phyloP scores from a whole-genome alignment of 2,329 filamentous ascomycete species.

The Sporothrix mexicana region DNA sequence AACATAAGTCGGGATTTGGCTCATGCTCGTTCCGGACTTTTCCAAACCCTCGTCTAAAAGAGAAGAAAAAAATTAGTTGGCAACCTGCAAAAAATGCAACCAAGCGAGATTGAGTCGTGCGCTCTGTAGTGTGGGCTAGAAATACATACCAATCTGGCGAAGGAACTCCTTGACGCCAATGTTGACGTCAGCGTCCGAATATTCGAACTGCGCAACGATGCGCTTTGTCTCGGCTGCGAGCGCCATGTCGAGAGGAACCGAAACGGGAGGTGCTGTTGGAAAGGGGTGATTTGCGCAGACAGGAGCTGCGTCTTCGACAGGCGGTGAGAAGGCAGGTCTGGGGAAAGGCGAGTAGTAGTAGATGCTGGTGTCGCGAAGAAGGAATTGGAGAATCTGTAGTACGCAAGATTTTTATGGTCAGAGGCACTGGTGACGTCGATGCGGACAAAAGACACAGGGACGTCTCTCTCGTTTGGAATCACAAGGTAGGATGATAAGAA shows the following conservation, averaged over 20 bases:
- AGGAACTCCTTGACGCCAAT: conserved; percentile 85
- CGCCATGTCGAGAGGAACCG: conserved; percentile 64
- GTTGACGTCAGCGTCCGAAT: conserved; percentile 77
- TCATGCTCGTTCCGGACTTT: conserved; percentile 79
- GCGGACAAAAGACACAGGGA: not conserved
- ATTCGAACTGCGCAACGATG: conserved; percentile 85
- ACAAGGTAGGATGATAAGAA: not conserved
- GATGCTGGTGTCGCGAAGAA: conserved; percentile 57
- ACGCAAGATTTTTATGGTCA: conserved; percentile 17
- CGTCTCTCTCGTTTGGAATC: not conserved
- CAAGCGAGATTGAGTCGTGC: too few species aligned
- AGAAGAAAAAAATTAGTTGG: conserved; percentile 6
- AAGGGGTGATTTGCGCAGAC: conserved; percentile 65
- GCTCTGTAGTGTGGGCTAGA: not conserved
- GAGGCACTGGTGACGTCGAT: conserved; percentile 31
- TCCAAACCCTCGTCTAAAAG: conserved; percentile 76
- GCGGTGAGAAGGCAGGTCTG: conserved; percentile 51
- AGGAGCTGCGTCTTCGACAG: conserved; percentile 48
- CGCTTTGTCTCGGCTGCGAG: conserved; percentile 74
- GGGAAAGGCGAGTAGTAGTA: conserved; percentile 46
- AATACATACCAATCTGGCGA: conserved; percentile 70
- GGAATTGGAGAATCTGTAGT: conserved; percentile 50
- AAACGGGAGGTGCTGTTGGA: conserved; percentile 59
- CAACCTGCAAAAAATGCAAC: not conserved
- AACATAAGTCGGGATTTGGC: conserved; percentile 97